Percentiles rank a stretch among this genome's conserved stretches.
Evolutionary conservation across 2,329 filamentous ascomycete genomes (phyloP).

Genomic region (Lachnellula arida): DNA sequence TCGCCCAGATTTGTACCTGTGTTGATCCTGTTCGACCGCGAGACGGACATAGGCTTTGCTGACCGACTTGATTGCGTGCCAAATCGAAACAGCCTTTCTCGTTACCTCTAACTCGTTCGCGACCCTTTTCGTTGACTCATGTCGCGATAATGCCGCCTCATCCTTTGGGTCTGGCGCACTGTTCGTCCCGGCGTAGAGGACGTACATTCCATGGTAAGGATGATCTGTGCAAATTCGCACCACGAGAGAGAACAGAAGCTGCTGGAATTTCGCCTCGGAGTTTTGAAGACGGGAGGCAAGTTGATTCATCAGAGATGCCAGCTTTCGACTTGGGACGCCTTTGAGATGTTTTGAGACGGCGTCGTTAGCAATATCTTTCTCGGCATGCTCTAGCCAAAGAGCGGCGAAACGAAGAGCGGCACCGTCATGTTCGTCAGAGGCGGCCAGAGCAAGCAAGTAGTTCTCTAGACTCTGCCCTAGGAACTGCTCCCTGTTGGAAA

Average conservation of each 20-base stretch:
- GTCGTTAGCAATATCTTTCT: conserved; percentile 70
- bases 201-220: conserved; percentile 95
- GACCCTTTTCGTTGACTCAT: conserved; percentile 66
- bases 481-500: conserved; percentile 72
- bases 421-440: conserved; percentile 84
- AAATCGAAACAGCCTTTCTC: conserved; percentile 50
- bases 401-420: conserved; percentile 90
- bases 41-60: conserved; percentile 63
- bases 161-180: conserved; percentile 67
- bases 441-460: conserved; percentile 77
- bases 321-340: conserved; percentile 83
- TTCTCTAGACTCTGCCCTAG: conserved; percentile 88
- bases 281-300: conserved; percentile 86
- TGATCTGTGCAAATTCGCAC: conserved; percentile 85
- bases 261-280: conserved; percentile 66
- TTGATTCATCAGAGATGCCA: conserved; percentile 91
- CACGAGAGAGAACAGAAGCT: conserved; percentile 67
- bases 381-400: conserved; percentile 85
- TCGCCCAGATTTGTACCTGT: conserved; percentile 62
- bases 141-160: conserved; percentile 66
- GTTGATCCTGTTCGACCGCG: conserved; percentile 59
- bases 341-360: conserved; percentile 67
- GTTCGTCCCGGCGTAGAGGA: conserved; percentile 80
- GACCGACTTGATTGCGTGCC: conserved; percentile 68
- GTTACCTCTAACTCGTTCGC: conserved; percentile 52